These are phyloP conservation scores for Artemisia tridentata DNA, from an alignment of 129 eudicot species.

Conservation along the genomic window DNA sequence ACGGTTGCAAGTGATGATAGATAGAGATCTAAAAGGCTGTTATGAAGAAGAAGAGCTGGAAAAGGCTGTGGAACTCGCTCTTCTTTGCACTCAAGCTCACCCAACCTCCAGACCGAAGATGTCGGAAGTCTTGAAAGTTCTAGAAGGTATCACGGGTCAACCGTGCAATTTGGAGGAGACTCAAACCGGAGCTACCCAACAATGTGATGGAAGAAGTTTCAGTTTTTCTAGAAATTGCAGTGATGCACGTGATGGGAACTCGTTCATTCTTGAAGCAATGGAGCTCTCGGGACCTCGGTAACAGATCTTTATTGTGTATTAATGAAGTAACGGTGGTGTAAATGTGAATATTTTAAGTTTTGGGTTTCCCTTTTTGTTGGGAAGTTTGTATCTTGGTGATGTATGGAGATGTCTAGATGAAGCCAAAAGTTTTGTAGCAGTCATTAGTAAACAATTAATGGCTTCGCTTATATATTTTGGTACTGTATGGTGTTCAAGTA, in stretches of 20 bases:
- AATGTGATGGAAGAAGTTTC: constrained; percentile 37
- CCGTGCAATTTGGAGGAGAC: constrained; percentile 40
- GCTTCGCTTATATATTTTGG: constrained; percentile 15
- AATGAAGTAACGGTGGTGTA: constrained; percentile 8
- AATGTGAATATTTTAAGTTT: constrained; percentile 30
- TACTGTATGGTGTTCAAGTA: constrained; percentile 17
- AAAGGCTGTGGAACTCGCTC: constrained; percentile 64
- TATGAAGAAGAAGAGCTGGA: constrained; percentile 55
- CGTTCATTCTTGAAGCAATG: constrained; percentile 73
- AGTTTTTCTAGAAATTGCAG: constrained; percentile 51
- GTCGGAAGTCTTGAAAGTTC: constrained; percentile 74
- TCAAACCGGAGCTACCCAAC: constrained; percentile 39
- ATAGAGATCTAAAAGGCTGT: constrained; percentile 67
- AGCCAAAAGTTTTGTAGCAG: constrained; percentile 26
- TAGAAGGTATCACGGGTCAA: constrained; percentile 63
- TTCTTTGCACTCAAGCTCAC: constrained; percentile 58
- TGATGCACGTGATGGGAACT: constrained; percentile 54
- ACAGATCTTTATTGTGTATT: background rate
- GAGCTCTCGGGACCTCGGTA: constrained; percentile 91
- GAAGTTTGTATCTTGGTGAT: constrained; percentile 9
- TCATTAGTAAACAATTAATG: constrained; percentile 8
- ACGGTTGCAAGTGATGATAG: constrained; percentile 64
- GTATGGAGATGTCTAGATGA: constrained; percentile 22
- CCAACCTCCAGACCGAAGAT: constrained; percentile 72
- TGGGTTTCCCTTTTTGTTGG: background rate